Conservation (phyloP, 768 basidiomycete species). For the Phlebiopsis flavidoalba region DNA sequence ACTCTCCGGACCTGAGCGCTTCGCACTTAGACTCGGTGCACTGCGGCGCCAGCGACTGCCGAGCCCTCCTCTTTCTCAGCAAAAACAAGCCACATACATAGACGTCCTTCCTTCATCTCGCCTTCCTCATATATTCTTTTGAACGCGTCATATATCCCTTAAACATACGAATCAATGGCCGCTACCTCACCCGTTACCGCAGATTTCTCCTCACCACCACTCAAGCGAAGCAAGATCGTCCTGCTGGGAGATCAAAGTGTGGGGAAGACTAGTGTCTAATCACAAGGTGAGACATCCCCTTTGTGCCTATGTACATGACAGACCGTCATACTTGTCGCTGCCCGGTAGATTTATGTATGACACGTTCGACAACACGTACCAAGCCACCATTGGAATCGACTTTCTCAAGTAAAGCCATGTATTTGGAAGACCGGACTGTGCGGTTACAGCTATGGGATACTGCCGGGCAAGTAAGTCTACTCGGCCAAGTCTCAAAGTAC, state of each 20-base stretch:
- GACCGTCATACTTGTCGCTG: not conserved
- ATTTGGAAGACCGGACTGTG: conserved; percentile 96
- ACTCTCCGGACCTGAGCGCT: conserved; percentile 8
- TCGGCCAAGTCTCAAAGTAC: not conserved
- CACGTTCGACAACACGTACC: conserved; percentile 99
- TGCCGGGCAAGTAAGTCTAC: conserved; percentile 72
- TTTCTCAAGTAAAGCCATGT: conserved; percentile 99
- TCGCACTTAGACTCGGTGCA: conserved; percentile 12
- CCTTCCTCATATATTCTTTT: no score
- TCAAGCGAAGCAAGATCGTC: conserved; percentile 95
- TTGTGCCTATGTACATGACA: not conserved
- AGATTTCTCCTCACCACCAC: conserved; percentile 83
- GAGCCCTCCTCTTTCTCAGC: not conserved
- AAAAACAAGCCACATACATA: not conserved
- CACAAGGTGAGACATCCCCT: conserved; percentile 61
- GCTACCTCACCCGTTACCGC: conserved; percentile 65
- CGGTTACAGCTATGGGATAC: conserved; percentile 99
- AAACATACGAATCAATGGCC: not conserved
- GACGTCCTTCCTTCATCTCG: not conserved
- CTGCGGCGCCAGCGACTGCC: conserved; percentile 12
- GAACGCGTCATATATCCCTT: not conserved
- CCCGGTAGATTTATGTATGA: conserved; percentile 90
- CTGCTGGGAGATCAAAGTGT: conserved; percentile 96
- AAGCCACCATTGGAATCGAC: conserved; percentile 97
- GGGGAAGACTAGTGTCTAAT: conserved; percentile 98